Conservation (phyloP, 495 filamentous ascomycete genomes). For the Bacidia gigantensis region DNA sequence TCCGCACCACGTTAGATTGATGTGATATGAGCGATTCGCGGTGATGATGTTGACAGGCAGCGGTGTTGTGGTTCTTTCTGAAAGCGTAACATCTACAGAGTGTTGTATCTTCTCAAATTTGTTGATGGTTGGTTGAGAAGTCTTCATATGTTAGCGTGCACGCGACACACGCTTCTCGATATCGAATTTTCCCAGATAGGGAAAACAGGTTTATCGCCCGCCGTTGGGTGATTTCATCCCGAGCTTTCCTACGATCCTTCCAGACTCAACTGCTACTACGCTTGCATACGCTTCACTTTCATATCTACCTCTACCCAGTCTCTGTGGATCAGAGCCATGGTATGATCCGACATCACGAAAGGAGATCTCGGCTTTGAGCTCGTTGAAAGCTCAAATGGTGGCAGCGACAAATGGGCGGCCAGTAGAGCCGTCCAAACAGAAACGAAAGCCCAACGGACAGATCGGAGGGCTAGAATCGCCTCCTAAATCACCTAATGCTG, state of each 20-base stretch:
- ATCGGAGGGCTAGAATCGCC: slow-evolving; percentile 1
- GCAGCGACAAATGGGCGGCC: slow-evolving; percentile 16
- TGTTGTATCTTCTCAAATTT: neutral
- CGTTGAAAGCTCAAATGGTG: slow-evolving; percentile 9
- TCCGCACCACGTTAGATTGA: too few species aligned
- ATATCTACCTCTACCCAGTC: too few species aligned
- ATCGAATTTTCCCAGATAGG: slow-evolving; percentile 4
- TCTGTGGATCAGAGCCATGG: neutral
- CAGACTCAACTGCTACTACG: too few species aligned
- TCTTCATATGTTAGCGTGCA: neutral
- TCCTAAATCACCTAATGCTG: neutral
- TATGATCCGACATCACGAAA: neutral
- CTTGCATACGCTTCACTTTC: too few species aligned
- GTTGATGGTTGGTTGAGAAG: neutral
- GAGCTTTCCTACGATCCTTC: too few species aligned
- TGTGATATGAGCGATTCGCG: too few species aligned
- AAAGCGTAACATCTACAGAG: too few species aligned
- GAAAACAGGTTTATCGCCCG: slow-evolving; percentile 5
- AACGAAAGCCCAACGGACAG: slow-evolving; percentile 14
- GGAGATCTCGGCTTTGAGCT: neutral
- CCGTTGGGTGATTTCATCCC: too few species aligned
- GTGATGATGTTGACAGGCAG: too few species aligned
- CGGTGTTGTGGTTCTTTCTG: too few species aligned
- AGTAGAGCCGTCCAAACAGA: slow-evolving; percentile 7
- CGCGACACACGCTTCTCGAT: neutral